Percentiles rank a stretch among this genome's conserved stretches.
These are phyloP conservation scores for Cyanodermella asteris DNA, from an alignment of 2,329 filamentous ascomycete species.

Conservation along the genomic window DNA sequence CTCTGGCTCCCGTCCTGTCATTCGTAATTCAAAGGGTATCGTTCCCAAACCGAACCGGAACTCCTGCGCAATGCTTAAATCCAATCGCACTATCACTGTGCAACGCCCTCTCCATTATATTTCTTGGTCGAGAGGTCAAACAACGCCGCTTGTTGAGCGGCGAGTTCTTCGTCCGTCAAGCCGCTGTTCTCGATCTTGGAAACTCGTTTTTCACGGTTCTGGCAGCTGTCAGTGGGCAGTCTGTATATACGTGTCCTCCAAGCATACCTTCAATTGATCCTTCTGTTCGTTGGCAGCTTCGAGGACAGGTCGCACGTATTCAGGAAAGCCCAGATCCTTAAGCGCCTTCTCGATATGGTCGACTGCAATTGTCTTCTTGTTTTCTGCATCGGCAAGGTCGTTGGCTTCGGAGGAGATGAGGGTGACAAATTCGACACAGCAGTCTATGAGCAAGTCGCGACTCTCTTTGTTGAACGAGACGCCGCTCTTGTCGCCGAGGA, in stretches of 20 bases:
- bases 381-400: constrained; percentile 95
- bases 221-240: constrained; percentile 7
- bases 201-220: constrained; percentile 90
- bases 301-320: constrained; percentile 74
- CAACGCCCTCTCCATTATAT: too few relatives aligned
- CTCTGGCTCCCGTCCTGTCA: too few relatives aligned
- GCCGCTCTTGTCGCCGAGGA: constrained; percentile 54
- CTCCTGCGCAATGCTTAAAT: too few relatives aligned
- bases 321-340: constrained; percentile 74
- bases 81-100: too few relatives aligned
- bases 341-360: constrained; percentile 94
- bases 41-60: too few relatives aligned
- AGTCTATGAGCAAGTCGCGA: constrained; percentile 87
- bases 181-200: constrained; percentile 94
- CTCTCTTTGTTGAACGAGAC: constrained; percentile 88
- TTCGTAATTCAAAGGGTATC: too few relatives aligned
- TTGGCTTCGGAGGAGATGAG: constrained; percentile 97
- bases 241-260: constrained; percentile 2
- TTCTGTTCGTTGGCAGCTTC: constrained; percentile 82
- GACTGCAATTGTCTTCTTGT: constrained; percentile 96
- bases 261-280: constrained; percentile 63
- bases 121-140: constrained; percentile 64
- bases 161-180: constrained; percentile 72
- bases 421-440: constrained; percentile 97
- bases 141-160: constrained; percentile 73